Evolutionary conservation across 2,329 filamentous ascomycete species (phyloP).

Genomic region (Emmonsiellopsis sp.): DNA sequence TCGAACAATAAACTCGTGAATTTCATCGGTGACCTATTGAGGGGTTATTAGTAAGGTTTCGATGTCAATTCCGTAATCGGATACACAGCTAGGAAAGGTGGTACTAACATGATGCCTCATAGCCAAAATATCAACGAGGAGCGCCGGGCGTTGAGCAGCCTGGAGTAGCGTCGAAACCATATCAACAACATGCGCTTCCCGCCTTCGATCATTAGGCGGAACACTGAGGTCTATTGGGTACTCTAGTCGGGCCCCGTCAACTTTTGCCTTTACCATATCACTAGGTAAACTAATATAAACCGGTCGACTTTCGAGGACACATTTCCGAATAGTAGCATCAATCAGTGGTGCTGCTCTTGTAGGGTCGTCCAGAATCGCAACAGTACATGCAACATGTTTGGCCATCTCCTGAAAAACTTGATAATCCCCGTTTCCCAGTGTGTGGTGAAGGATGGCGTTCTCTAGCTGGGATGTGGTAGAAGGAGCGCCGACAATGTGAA

Average conservation of each 20-base stretch:
- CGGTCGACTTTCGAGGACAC: slow-evolving; percentile 63
- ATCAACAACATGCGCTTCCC: slow-evolving; percentile 74
- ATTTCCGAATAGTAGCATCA: slow-evolving; percentile 66
- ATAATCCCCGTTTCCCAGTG: slow-evolving; percentile 68
- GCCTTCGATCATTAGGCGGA: slow-evolving; percentile 56
- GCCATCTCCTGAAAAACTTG: slow-evolving; percentile 76
- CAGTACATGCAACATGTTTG: slow-evolving; percentile 58
- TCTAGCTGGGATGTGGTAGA: slow-evolving; percentile 37
- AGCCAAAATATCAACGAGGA: slow-evolving; percentile 76
- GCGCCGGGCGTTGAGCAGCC: slow-evolving; percentile 62
- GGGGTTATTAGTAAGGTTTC: background rate
- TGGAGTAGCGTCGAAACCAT: slow-evolving; percentile 65
- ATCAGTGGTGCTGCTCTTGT: slow-evolving; percentile 64
- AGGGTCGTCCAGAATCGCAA: slow-evolving; percentile 61
- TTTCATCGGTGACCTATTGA: slow-evolving; percentile 56
- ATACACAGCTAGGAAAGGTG: slow-evolving; percentile 43
- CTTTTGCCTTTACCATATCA: slow-evolving; percentile 66
- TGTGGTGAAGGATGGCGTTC: slow-evolving; percentile 51
- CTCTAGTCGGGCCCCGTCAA: slow-evolving; percentile 64
- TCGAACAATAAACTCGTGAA: slow-evolving; percentile 62
- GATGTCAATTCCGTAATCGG: background rate
- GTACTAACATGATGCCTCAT: slow-evolving; percentile 29
- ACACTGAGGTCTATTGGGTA: slow-evolving; percentile 58
- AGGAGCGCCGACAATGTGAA: slow-evolving; percentile 51
- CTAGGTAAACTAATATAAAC: slow-evolving; percentile 79